Evolutionary conservation across 2,329 filamentous ascomycete genomes (phyloP).

Genomic region (Aspergillus fructus): DNA sequence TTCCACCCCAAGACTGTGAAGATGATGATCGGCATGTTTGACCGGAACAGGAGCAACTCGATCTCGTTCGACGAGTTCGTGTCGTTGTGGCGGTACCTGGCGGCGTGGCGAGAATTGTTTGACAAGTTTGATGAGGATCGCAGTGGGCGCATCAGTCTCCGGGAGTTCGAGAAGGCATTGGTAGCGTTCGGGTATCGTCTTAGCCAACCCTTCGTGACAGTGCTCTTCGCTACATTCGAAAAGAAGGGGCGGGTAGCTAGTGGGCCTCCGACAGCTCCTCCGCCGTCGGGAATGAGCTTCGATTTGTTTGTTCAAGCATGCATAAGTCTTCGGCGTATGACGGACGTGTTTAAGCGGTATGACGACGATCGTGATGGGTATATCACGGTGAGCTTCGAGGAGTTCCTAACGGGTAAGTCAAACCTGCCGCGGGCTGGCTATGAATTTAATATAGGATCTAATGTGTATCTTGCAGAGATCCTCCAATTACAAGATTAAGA

Average conservation of each 20-base stretch:
- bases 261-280: slow-evolving; percentile 30
- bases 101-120: slow-evolving; percentile 90
- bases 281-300: slow-evolving; percentile 72
- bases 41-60: slow-evolving; percentile 81
- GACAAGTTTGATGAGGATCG: slow-evolving; percentile 90
- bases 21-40: slow-evolving; percentile 99
- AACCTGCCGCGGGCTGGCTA: neutral
- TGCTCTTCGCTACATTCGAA: slow-evolving; percentile 88
- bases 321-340: slow-evolving; percentile 97
- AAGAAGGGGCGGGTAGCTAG: slow-evolving; percentile 47
- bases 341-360: slow-evolving; percentile 98
- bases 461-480: slow-evolving; percentile 27
- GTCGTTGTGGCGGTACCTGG: slow-evolving; percentile 92
- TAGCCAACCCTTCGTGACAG: slow-evolving; percentile 75
- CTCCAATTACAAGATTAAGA: slow-evolving; percentile 37
- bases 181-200: slow-evolving; percentile 92
- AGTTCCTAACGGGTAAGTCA: slow-evolving; percentile 65
- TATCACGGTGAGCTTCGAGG: slow-evolving; percentile 78
- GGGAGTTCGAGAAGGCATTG: slow-evolving; percentile 87
- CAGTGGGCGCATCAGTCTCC: slow-evolving; percentile 79
- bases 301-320: slow-evolving; percentile 97
- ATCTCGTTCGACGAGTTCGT: slow-evolving; percentile 97
- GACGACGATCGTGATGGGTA: slow-evolving; percentile 96
- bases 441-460: neutral
- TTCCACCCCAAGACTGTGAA: slow-evolving; percentile 93